Percentiles rank a stretch among this genome's conserved stretches.
These are phyloP conservation scores for Moricandia arvensis DNA, from an alignment of 345 rosid genomes.

Conservation along the genomic window DNA sequence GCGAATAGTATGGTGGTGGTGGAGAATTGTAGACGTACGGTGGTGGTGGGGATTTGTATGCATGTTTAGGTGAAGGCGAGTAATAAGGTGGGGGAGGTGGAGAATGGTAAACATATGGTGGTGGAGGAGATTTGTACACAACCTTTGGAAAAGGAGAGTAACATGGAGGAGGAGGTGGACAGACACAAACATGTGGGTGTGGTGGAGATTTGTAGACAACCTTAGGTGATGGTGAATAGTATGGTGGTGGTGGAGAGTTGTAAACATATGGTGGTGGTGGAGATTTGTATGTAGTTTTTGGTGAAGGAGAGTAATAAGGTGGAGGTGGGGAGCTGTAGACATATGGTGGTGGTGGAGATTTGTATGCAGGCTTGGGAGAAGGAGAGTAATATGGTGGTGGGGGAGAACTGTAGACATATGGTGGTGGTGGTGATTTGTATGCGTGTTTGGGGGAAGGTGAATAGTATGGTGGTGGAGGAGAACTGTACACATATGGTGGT, in stretches of 20 bases:
- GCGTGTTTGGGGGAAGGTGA: too few species aligned
- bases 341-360: constrained; percentile 11
- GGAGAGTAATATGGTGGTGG: not conserved
- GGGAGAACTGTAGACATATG: too few species aligned
- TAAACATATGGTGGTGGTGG: constrained; percentile 7
- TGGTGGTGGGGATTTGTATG: constrained; percentile 6
- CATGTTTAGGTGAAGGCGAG: not conserved
- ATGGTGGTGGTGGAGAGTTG: not conserved
- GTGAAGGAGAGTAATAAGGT: not conserved
- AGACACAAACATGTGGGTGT: not conserved
- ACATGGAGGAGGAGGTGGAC: not conserved
- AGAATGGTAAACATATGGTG: not conserved
- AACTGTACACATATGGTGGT: not conserved
- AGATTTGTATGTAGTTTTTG: not conserved
- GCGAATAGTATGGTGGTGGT: not conserved
- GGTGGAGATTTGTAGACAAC: not conserved
- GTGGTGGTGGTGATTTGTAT: too few species aligned
- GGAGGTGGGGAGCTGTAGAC: constrained; percentile 9
- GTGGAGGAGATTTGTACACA: not conserved
- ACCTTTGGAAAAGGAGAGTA: not conserved
- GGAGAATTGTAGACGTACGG: constrained; percentile 7
- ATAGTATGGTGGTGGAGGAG: not conserved
- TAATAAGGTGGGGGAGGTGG: not conserved
- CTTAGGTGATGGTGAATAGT: not conserved
- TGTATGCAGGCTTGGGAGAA: not conserved